Conservation (phyloP, 306 rosid species). For the Trifolium dubium region DNA sequence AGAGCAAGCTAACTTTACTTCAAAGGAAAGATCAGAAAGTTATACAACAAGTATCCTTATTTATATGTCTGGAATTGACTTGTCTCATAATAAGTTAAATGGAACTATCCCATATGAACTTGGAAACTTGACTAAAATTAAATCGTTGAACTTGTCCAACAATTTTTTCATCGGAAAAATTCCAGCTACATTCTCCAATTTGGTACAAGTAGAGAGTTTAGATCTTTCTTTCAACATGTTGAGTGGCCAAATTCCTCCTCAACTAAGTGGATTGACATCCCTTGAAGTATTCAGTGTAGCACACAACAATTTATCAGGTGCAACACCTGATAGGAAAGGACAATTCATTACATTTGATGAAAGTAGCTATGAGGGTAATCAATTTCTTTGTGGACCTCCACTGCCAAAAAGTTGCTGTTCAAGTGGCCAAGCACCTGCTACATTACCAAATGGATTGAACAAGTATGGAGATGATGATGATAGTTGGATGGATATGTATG, state of each 20-base stretch:
- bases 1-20: background rate
- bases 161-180: background rate
- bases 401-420: background rate
- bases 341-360: conserved; percentile 33
- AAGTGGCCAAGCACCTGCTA: background rate
- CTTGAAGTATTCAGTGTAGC: conserved; percentile 23
- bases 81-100: background rate
- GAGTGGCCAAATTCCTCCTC: conserved; percentile 13
- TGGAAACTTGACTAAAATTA: conserved; percentile 18
- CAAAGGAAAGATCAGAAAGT: background rate
- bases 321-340: background rate
- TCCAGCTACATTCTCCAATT: background rate
- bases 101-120: conserved; percentile 29
- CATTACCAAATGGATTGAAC: background rate
- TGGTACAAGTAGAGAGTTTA: conserved; percentile 13
- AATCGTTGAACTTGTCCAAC: conserved; percentile 5
- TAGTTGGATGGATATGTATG: background rate
- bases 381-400: conserved; percentile 35
- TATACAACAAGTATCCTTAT: background rate
- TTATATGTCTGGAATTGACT: conserved; percentile 27
- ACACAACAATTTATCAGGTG: conserved; percentile 9
- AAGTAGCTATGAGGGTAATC: conserved; percentile 25
- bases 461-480: background rate
- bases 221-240: conserved; percentile 19
- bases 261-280: background rate